Base-by-base conservation (phyloP, 352 stramenopile species). In the Thraustochytrium sp. region DNA sequence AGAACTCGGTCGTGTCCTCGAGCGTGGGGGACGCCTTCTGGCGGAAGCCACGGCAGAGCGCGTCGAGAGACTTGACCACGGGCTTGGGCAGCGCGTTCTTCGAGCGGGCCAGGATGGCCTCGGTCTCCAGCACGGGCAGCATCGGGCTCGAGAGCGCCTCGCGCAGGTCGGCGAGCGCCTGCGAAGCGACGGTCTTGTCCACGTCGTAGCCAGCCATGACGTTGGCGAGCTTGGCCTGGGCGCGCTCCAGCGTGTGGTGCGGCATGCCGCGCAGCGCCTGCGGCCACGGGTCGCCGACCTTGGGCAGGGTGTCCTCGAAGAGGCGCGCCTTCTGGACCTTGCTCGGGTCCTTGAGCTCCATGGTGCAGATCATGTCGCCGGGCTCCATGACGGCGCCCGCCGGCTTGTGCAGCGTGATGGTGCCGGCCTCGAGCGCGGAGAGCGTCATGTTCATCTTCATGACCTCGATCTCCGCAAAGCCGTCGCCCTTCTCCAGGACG, bases 401-500 rank as follows among this genome's bases (percentile, higher is more conserved):
- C 1, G 97, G 97, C 87, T 96, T 95, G 44, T 95, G 89, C 87
- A 98, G 94, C 13, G 92, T 92, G 68, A 99, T 96, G 3, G 97
- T 88, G 89, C 97, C 97, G 46, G 90, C 90, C 88, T 99, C 97
- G 34, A 95, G 95, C 0, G 97, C 97, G 80, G 97, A 93, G 49
- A 99, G 90, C 31, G 96, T 97, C 96, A 99, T 98, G 90, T 99
- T 99, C 97, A 99, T 99, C 91, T 99, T 99, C 97, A 99, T 99
- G n/a, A 99, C 97, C 87, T 98, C 93, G 62, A 98, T 94, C 87
- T 98, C 93, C 31, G 89, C 92, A 85, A 95, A 98, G 4, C 90
- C 89, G 78, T 95, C 68, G 5, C 92, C 92, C 82, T 92, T 92
- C 72, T 92, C 90, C 0, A 97, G 87, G 68, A 94, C 92, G 26